A percentile compares a stretch with the other conserved stretches of the same genome.
These are phyloP conservation scores for Carallia brachiata DNA, from an alignment of 345 rosid genomes.

Conservation along the genomic window DNA sequence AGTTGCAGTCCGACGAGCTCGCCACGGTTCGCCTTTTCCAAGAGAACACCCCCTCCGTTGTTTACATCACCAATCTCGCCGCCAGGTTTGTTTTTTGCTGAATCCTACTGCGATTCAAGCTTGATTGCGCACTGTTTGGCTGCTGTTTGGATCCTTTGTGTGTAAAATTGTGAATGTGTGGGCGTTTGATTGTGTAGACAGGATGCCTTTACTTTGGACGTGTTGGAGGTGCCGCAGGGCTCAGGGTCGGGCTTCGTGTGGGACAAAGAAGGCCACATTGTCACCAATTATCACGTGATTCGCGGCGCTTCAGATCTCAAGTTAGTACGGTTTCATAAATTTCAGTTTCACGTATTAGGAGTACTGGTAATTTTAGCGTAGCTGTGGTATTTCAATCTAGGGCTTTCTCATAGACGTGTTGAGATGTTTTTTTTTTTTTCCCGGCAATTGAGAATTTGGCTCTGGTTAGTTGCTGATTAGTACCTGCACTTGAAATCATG, in stretches of 20 bases:
- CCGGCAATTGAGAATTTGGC: too few relatives aligned
- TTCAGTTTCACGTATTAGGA: neutral
- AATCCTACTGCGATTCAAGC: neutral
- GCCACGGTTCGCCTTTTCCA: constrained; percentile 89
- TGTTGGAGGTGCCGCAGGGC: constrained; percentile 96
- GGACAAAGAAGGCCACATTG: constrained; percentile 81
- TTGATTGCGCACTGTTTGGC: neutral
- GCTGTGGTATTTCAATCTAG: neutral
- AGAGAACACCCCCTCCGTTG: constrained; percentile 96
- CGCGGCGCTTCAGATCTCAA: constrained; percentile 98
- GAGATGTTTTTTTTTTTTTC: neutral
- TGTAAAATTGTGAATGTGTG: neutral
- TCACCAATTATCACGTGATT: constrained; percentile 92
- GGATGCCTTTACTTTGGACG: constrained; percentile 90
- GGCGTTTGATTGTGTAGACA: constrained; percentile 45
- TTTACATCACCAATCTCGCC: constrained; percentile 91
- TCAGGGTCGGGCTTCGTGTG: constrained; percentile 96
- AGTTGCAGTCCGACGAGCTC: constrained; percentile 79
- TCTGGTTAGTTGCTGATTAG: too few relatives aligned
- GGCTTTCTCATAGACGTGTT: neutral
- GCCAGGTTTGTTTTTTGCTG: constrained; percentile 39
- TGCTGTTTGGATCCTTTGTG: neutral
- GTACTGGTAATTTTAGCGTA: neutral
- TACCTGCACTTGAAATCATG: too few relatives aligned
- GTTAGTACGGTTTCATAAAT: constrained; percentile 33